phyloP scores from a whole-genome alignment of 352 stramenopile genomes.

The Saprolegnia diclina region DNA sequence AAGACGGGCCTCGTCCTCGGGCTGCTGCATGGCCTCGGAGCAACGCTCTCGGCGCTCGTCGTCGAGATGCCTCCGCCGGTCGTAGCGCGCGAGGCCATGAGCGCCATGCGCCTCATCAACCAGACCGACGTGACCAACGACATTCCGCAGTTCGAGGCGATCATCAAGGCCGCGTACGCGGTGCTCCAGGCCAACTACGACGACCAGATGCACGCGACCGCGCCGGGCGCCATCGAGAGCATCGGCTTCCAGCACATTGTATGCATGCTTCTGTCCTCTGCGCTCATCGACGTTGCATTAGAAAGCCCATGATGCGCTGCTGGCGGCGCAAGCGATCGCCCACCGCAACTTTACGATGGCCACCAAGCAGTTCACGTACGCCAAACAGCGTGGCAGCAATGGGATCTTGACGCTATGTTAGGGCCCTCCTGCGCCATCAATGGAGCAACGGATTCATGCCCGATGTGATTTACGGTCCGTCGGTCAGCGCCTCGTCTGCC shows the following conservation, averaged over 20 bases:
- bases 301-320: conserved; percentile 69
- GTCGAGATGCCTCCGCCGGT: background rate
- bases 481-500: conserved; percentile 36
- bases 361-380: conserved; percentile 52
- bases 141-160: conserved; percentile 25
- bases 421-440: conserved; percentile 54
- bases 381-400: background rate
- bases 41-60: background rate
- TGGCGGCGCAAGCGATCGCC: conserved; percentile 71
- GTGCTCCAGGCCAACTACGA: conserved; percentile 51
- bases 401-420: conserved; percentile 21
- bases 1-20: background rate
- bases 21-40: background rate
- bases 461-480: conserved; percentile 70
- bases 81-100: background rate
- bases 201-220: conserved; percentile 61
- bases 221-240: conserved; percentile 38
- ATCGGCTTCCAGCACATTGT: conserved; percentile 80
- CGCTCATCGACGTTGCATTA: conserved; percentile 16
- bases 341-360: conserved; percentile 68
- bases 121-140: background rate
- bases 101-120: background rate
- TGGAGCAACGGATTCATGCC: conserved; percentile 50
- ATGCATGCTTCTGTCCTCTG: background rate
- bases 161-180: conserved; percentile 41